These are phyloP conservation scores for Pseudocercospora musae DNA, from an alignment of 2,329 filamentous ascomycete genomes.

Conservation along the genomic window DNA sequence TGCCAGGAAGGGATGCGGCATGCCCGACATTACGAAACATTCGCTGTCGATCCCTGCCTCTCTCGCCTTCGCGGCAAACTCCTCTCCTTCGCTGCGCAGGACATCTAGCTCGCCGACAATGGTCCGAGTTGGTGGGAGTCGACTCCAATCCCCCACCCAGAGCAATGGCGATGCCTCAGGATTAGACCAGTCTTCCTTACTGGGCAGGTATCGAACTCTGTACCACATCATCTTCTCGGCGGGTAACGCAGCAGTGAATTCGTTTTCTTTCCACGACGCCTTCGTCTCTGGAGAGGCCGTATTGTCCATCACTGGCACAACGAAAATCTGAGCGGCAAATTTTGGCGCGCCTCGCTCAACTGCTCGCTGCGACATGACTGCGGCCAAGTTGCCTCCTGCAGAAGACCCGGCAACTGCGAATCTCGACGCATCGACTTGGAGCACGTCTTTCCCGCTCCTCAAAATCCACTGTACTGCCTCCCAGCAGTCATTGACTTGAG, in stretches of 20 bases:
- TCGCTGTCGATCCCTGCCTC: neutral
- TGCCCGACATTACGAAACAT: slow-evolving; percentile 1
- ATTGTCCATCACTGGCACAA: slow-evolving; percentile 2
- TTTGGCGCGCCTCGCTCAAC: neutral
- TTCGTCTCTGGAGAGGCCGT: neutral
- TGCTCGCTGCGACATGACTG: slow-evolving; percentile 2
- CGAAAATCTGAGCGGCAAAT: neutral
- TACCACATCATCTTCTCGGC: slow-evolving; percentile 5
- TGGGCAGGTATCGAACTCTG: neutral
- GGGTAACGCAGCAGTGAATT: neutral
- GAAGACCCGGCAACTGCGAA: neutral
- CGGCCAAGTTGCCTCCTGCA: neutral
- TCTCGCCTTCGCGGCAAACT: neutral
- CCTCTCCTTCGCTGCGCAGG: neutral
- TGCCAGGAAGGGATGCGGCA: slow-evolving; percentile 7
- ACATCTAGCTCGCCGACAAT: slow-evolving; percentile 1
- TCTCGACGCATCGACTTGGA: neutral
- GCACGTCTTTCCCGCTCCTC: neutral
- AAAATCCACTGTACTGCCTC: neutral
- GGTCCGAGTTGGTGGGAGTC: neutral
- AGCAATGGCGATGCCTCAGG: neutral
- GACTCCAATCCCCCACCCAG: neutral
- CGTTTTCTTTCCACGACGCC: neutral
- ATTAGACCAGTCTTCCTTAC: neutral
- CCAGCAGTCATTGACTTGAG: neutral